phyloP scores from a whole-genome alignment of 805 yeast genomes.

The Saturnispora zaruensis region DNA sequence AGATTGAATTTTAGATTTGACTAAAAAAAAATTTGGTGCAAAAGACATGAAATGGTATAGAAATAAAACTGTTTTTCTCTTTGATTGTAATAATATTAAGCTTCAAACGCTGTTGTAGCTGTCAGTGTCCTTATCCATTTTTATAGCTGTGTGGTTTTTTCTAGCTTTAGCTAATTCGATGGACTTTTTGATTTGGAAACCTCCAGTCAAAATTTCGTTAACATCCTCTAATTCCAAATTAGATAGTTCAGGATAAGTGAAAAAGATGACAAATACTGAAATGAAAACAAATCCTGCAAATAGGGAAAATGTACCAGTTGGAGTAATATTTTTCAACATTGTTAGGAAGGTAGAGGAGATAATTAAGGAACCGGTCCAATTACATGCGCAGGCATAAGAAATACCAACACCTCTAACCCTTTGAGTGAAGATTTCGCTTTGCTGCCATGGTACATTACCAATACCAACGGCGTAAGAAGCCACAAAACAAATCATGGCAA shows the following conservation, averaged over 20 bases:
- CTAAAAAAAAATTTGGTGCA: neutral
- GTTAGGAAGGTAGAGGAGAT: constrained; percentile 90
- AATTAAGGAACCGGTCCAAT: constrained; percentile 91
- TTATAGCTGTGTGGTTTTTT: constrained; percentile 10
- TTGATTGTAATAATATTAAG: neutral
- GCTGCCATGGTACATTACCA: constrained; percentile 99
- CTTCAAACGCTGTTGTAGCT: constrained; percentile 7
- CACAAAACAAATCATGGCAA: constrained; percentile 79
- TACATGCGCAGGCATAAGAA: constrained; percentile 82
- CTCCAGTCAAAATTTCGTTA: constrained; percentile 68
- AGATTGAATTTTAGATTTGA: neutral
- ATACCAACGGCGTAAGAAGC: constrained; percentile 91
- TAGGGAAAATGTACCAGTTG: constrained; percentile 88
- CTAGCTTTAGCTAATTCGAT: constrained; percentile 44
- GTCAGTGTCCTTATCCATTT: constrained; percentile 7
- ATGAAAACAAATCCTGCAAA: constrained; percentile 75
- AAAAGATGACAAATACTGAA: constrained; percentile 65
- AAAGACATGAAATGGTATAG: neutral
- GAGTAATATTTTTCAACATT: constrained; percentile 87
- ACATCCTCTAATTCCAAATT: constrained; percentile 90
- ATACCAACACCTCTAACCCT: constrained; percentile 88
- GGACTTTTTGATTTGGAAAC: constrained; percentile 74
- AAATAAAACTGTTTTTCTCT: neutral
- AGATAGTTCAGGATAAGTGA: constrained; percentile 88
- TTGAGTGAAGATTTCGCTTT: constrained; percentile 90